Evolutionary conservation across 1,284 basidiomycete genomes (phyloP), one percentile per base, ranked within the genome.

Genomic region (Ganoderma meredithae): DNA sequence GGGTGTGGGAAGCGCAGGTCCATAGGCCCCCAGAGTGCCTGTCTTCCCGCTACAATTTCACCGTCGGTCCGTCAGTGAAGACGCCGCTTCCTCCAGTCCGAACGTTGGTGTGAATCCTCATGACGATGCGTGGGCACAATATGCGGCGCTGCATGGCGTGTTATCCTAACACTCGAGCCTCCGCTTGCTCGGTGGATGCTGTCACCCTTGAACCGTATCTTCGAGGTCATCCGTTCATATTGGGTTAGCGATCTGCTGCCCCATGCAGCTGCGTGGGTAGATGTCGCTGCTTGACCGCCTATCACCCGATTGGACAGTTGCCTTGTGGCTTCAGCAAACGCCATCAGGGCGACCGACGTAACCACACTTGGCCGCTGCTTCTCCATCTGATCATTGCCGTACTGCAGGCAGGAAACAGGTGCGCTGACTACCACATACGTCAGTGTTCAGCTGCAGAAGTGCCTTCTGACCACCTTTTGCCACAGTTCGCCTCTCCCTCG

Each of bases 321-420:
- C 27, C 27, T 33, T 55, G 52, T 33, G 52, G 27, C 31, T 15
- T 27, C 5, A 10, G 12, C 17, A 31, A 33, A 15, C 15, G 15
- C 27, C 52, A 55, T 31, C 52, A 55, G 27, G 25, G 15, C 27
- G 52, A 55, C 22, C 52, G 52, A 55, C 27, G 52, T 7, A 15
- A 17, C 52, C 52, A 55, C 52, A 55, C 27, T 55, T 27, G 52
- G 19, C 27, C 31, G 31, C 31, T 33, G 52, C 52, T 33, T 62
- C 40, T 43, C 60, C 19, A 62, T 49, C 58, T 40, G 40, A 60
- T 60, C 58, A 60, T 22, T 39, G 39, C 22, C 40, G 40, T 41
- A 39, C 40, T 22, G 19, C 40, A 22, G 40, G 58, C 9, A 8
- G 22, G 25, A 41, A 19, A 17, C 39, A 27, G 39, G 31, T 53